phyloP scores from a whole-genome alignment of 306 rosid species.

The Trifolium subterraneum region DNA sequence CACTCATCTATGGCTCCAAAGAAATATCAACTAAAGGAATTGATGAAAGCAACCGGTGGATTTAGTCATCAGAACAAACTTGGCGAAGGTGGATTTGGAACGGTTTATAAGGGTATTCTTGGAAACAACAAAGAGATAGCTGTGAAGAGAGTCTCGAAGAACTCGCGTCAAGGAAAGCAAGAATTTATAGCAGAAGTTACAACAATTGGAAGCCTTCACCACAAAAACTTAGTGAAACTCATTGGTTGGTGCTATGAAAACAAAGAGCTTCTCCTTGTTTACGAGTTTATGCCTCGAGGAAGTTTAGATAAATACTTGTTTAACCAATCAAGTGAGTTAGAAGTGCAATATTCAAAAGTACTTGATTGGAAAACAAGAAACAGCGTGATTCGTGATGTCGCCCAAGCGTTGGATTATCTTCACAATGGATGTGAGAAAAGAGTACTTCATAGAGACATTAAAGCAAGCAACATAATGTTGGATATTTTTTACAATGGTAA shows the following conservation, averaged over 20 bases:
- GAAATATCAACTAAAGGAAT: conserved; percentile 56
- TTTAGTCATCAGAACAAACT: conserved; percentile 70
- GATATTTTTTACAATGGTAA: conserved; percentile 61
- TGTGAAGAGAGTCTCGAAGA: conserved; percentile 67
- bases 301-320: conserved; percentile 73
- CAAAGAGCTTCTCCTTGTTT: conserved; percentile 73
- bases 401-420: conserved; percentile 76
- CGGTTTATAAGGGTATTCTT: conserved; percentile 65
- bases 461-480: conserved; percentile 78
- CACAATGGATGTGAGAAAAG: conserved; percentile 70
- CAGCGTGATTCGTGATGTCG: conserved; percentile 61
- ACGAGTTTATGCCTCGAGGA: conserved; percentile 82
- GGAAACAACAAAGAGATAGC: conserved; percentile 61
- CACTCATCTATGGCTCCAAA: conserved; percentile 58
- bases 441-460: conserved; percentile 82
- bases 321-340: neutral
- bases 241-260: conserved; percentile 88
- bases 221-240: conserved; percentile 73
- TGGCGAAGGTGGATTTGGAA: conserved; percentile 87
- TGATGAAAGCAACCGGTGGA: conserved; percentile 61
- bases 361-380: conserved; percentile 63
- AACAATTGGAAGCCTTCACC: conserved; percentile 78
- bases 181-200: conserved; percentile 86
- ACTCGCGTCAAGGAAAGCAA: conserved; percentile 80
- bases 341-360: neutral